Evolutionary conservation across 2,329 filamentous ascomycete species (phyloP), one percentile per base, ranked within the genome.

Genomic region (Paraphaeosphaeria minitans): DNA sequence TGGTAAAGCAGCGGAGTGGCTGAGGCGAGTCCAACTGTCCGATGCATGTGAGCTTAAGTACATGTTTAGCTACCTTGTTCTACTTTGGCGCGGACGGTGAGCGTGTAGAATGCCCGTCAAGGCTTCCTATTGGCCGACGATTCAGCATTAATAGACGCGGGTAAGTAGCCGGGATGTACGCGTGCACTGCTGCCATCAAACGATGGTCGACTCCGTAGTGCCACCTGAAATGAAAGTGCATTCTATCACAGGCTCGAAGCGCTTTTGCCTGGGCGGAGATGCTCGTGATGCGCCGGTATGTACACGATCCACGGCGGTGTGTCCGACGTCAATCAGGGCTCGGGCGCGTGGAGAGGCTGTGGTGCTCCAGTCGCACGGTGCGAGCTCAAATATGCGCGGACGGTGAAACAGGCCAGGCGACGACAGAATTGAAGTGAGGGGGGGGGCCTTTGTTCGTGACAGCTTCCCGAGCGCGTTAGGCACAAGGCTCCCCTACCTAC

Each of bases 1-100:
- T 77, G 75, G 75, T 77, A 61, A 70, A 73, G 73, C 75, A 60
- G 68, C 19, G 37, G 35, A 49, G 56, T 19, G 43, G 43, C 13
- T 53, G 46, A 21, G 37, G 53, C 24, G 4, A 43, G 29, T 35
- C 35, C 53, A 27, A 46, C 55, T 60, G n/a, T 59, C 57, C 58
- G 50, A 56, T 53, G 60, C 60, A 55, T 45, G 53, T 39, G 47
- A 41, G 47, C 49, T 57, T 58, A 24, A 57, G 47, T 39, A 46
- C 35, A 58, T 24, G 41, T 45, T 14, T 16, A 6, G 31, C 37
- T 35, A 27, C 8, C 9, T 19, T 41, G n/a, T 21, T n/a, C 45
- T 19, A 27, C 24, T 53, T 42, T 53, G 42, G 24, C 22, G 42
- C 53, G 22, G 37, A 45, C 46, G n/a, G 27, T 31, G 16, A 27